phyloP scores from a whole-genome alignment of 2,329 filamentous ascomycete species.

The Penicillium sp. region DNA sequence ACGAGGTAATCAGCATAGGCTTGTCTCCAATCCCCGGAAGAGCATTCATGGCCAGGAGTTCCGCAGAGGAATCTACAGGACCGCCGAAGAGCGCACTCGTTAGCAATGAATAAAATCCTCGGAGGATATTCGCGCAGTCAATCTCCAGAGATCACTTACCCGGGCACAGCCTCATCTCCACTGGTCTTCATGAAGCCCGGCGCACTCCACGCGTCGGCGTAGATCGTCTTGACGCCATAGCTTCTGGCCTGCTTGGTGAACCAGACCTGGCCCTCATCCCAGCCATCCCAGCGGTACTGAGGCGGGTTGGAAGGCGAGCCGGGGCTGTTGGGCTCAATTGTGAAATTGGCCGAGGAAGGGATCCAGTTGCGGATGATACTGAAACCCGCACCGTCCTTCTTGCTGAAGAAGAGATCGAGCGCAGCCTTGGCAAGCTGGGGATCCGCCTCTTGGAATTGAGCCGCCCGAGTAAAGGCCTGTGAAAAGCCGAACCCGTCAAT shows the following conservation, averaged over 20 bases:
- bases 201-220: slow-evolving; percentile 43
- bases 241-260: slow-evolving; percentile 6
- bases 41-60: slow-evolving; percentile 33
- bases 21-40: slow-evolving; percentile 42
- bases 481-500: not conserved
- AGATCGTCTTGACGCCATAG: slow-evolving; percentile 9
- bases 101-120: not conserved
- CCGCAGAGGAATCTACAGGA: slow-evolving; percentile 32
- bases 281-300: slow-evolving; percentile 7
- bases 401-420: slow-evolving; percentile 1
- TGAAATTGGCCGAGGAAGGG: slow-evolving; percentile 2
- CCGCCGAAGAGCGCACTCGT: not conserved
- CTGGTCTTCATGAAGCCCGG: slow-evolving; percentile 48
- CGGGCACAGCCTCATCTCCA: slow-evolving; percentile 23
- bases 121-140: not conserved
- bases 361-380: slow-evolving; percentile 9
- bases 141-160: not conserved
- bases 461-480: not conserved
- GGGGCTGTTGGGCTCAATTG: slow-evolving; percentile 7
- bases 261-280: slow-evolving; percentile 7
- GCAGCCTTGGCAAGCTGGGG: not conserved
- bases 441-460: not conserved
- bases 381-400: slow-evolving; percentile 4
- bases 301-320: not conserved
- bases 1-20: slow-evolving; percentile 47